These are phyloP conservation scores for Spiraea crenata DNA, from an alignment of 331 rosid genomes.

Conservation along the genomic window DNA sequence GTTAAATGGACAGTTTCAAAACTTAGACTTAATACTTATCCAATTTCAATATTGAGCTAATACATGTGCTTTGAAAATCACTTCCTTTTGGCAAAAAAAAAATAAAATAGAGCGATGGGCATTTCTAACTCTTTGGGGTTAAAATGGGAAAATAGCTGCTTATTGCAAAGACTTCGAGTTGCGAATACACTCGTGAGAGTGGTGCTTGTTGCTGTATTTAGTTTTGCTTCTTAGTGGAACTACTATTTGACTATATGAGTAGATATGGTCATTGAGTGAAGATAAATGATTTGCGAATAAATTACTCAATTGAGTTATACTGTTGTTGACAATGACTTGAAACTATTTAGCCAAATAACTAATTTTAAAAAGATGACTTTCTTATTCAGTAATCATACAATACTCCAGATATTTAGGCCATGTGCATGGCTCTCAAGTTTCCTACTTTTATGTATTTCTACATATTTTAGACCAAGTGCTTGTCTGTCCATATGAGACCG, in stretches of 20 bases:
- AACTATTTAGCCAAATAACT: background rate
- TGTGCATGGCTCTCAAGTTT: background rate
- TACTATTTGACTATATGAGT: background rate
- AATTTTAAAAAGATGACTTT: background rate
- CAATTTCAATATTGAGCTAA: too few species aligned
- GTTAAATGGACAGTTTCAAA: too few species aligned
- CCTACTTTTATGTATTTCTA: background rate
- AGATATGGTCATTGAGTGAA: slow-evolving; percentile 5
- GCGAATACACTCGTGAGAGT: background rate
- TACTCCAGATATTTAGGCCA: background rate
- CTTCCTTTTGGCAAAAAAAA: too few species aligned
- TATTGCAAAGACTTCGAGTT: background rate
- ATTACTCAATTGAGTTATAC: background rate
- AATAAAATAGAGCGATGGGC: too few species aligned
- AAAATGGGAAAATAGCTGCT: background rate
- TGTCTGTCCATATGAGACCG: slow-evolving; percentile 9
- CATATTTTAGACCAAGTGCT: background rate
- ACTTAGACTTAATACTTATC: too few species aligned
- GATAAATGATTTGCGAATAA: background rate
- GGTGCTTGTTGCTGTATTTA: background rate
- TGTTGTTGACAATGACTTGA: background rate
- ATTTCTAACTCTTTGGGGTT: background rate
- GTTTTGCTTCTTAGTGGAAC: background rate
- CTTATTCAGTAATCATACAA: background rate
- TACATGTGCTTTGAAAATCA: background rate